Conservation (phyloP, 2,329 filamentous ascomycete genomes). For the Fusarium succisae region DNA sequence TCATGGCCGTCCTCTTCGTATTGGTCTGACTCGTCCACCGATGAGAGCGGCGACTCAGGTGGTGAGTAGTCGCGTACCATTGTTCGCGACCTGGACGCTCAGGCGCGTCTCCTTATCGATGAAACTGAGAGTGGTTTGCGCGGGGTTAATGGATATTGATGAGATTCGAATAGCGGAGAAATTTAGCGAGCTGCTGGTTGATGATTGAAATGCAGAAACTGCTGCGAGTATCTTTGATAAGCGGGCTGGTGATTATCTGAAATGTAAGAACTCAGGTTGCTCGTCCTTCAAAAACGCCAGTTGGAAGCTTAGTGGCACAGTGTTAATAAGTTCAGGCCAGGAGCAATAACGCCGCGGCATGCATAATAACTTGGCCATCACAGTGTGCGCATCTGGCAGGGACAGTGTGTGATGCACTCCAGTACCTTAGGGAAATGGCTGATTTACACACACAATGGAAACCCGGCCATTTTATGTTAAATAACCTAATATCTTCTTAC, state of each 20-base stretch:
- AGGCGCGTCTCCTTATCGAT: slow-evolving; percentile 36
- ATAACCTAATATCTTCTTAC: background rate
- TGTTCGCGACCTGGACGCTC: slow-evolving; percentile 39
- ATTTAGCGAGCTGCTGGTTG: background rate
- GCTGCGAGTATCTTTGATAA: slow-evolving; percentile 3
- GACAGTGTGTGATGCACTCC: slow-evolving; percentile 32
- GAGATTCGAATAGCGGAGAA: background rate
- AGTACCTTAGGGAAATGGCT: slow-evolving; percentile 1
- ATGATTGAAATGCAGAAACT: background rate
- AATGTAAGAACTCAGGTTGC: slow-evolving; percentile 20
- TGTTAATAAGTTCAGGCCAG: slow-evolving; percentile 10
- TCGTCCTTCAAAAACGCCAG: slow-evolving; percentile 38
- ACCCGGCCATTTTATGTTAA: background rate
- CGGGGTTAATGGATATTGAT: background rate
- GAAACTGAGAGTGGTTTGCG: slow-evolving; percentile 11
- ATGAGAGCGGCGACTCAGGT: slow-evolving; percentile 59
- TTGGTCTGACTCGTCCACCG: slow-evolving; percentile 56
- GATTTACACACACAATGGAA: background rate
- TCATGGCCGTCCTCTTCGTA: slow-evolving; percentile 59
- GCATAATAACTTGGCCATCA: background rate
- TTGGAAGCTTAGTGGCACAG: slow-evolving; percentile 38
- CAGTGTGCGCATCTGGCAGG: slow-evolving; percentile 21
- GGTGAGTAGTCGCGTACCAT: slow-evolving; percentile 52
- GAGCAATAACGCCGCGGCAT: too few species aligned
- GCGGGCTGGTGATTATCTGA: slow-evolving; percentile 12